Evolutionary conservation across 306 rosid species (phyloP), one percentile per base, ranked within the genome.

Genomic region (Dalbergia cochinchinensis): DNA sequence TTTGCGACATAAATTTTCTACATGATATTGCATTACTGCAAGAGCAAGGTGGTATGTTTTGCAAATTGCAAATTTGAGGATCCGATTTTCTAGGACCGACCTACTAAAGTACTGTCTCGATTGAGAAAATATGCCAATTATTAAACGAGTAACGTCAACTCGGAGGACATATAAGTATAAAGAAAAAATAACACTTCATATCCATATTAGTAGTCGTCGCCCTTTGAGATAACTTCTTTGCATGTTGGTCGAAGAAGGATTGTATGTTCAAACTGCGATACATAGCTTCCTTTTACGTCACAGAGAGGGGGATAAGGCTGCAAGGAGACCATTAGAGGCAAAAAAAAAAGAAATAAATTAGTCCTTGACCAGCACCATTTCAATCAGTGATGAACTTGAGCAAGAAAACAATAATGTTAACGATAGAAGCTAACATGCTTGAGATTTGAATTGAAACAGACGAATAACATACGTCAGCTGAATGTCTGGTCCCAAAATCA

Each of bases 151-250:
- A 64, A 62, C 35, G 33, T 8, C 39, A 18, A 47, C 69, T 16
- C 60, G 13, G 0, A 5, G 16, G 65, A 67, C 18, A 35, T 8
- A 51, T 22, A 10, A 50, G 34, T 74, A 41, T 39, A 20, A 57
- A n/a, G 18, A 0, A 48, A 44, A 44, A 34, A 66, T 14, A 65
- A 34, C 33, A 11, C 67, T 76, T 34, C 64, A 35, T 45, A 47
- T 41, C 76, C 34, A 16, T 44, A 41, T 91, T 82, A 92, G 63
- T 91, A 94, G 80, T 94, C 97, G 65, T 92, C 97, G 7, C 97
- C 97, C 91, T 86, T 89, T n/a, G 99, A 95, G 61, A 95, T 89
- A 81, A 95, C 98, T 87, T 95, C 99, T 88, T 95, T 95, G 93
- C 97, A 94, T 69, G 99, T 92, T 51, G 97, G 97, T 61, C 97